phyloP scores from a whole-genome alignment of 2,329 filamentous ascomycete genomes.

The Penicillium sp. region DNA sequence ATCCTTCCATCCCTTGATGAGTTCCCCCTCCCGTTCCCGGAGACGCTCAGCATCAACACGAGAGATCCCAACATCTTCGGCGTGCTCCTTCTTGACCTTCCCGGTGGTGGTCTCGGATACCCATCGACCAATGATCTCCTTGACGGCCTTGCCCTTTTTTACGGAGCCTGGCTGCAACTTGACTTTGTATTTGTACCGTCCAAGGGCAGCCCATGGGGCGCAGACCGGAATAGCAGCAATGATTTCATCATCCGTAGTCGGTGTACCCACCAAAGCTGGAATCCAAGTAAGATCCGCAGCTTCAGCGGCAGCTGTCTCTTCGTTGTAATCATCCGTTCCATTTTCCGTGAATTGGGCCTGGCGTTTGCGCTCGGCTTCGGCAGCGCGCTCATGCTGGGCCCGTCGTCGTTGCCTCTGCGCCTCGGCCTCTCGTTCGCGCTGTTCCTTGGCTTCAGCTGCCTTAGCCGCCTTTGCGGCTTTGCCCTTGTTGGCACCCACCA shows the following conservation, averaged over 20 bases:
- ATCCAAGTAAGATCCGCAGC: slow-evolving; percentile 60
- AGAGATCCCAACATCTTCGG: slow-evolving; percentile 55
- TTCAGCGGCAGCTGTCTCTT: slow-evolving; percentile 47
- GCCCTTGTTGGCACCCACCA: slow-evolving; percentile 69
- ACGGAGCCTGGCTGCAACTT: slow-evolving; percentile 86
- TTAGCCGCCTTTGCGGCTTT: slow-evolving; percentile 63
- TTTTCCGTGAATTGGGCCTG: slow-evolving; percentile 72
- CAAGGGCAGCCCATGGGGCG: slow-evolving; percentile 61
- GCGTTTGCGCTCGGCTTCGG: slow-evolving; percentile 60
- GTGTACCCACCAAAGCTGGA: slow-evolving; percentile 67
- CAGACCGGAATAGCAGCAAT: slow-evolving; percentile 60
- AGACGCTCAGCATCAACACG: slow-evolving; percentile 68
- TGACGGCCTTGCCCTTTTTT: slow-evolving; percentile 93
- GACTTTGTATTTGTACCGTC: slow-evolving; percentile 82
- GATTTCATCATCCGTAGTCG: slow-evolving; percentile 75
- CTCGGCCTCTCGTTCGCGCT: slow-evolving; percentile 68
- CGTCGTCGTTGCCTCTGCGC: slow-evolving; percentile 72
- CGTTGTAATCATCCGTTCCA: slow-evolving; percentile 61
- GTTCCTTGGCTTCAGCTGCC: slow-evolving; percentile 58
- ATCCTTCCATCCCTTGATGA: slow-evolving; percentile 76
- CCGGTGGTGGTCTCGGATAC: slow-evolving; percentile 56
- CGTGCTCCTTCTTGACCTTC: slow-evolving; percentile 49
- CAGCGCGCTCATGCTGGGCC: slow-evolving; percentile 74
- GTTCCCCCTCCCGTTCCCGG: slow-evolving; percentile 81
- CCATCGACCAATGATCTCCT: slow-evolving; percentile 85